Conservation (phyloP, 208 protist species). For the Trypanosoma cruzi region DNA sequence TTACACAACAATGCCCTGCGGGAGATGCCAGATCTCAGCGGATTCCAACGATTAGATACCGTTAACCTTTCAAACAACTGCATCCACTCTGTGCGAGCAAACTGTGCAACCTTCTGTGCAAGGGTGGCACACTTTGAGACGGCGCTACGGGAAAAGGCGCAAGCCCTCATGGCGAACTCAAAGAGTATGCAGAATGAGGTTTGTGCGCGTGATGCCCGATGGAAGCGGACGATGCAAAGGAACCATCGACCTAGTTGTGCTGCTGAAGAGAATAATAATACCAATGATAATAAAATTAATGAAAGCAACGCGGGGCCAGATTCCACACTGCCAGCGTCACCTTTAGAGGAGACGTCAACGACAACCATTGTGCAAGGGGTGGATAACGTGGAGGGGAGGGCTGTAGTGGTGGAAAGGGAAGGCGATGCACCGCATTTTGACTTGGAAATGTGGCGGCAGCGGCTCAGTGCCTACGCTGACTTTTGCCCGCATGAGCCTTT, state of each 20-base stretch:
- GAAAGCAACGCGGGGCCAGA: background rate
- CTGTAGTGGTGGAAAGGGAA: background rate
- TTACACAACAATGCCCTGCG: constrained; percentile 93
- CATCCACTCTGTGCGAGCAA: constrained; percentile 56
- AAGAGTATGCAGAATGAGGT: constrained; percentile 45
- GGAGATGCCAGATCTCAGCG: constrained; percentile 85
- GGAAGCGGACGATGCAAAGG: background rate
- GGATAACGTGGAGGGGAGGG: background rate
- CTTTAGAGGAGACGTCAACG: background rate
- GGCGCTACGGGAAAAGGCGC: background rate
- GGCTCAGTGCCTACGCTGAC: constrained; percentile 26
- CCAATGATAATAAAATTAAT: too few relatives aligned
- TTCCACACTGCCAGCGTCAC: background rate
- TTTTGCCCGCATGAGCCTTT: constrained; percentile 48
- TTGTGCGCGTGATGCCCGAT: too few relatives aligned
- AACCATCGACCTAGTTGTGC: background rate
- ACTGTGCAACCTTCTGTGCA: constrained; percentile 51
- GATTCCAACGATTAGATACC: constrained; percentile 81
- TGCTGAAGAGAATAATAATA: background rate
- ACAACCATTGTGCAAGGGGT: background rate
- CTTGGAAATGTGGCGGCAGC: constrained; percentile 34
- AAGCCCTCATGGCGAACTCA: constrained; percentile 33
- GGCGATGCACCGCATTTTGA: background rate
- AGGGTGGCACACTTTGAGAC: constrained; percentile 14
- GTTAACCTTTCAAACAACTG: constrained; percentile 94